Base-by-base conservation (phyloP, 352 stramenopile species). In the Phytophthora macrochlamydospora region DNA sequence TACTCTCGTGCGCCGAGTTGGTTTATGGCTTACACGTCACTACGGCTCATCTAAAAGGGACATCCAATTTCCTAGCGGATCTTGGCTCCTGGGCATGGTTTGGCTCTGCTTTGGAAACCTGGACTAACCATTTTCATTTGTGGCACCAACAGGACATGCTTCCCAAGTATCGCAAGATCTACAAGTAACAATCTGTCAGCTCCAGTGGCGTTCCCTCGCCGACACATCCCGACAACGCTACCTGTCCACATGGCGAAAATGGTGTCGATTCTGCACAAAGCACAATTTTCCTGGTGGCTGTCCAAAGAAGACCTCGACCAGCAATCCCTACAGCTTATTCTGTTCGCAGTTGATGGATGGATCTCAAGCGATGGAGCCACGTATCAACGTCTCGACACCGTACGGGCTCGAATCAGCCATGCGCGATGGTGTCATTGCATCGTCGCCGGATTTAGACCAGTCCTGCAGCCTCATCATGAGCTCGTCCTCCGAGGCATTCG, bases 351-450 rank as follows among this genome's bases (percentile, higher is more conserved):
- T 68, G 14, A 30, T 4, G 31, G 37, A 33, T 62, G 60, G 45
- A 51, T 24, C 18, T 24, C 44, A 50, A 50, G 12, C 24, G 44
- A 24, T 14, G 44, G n/a, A 7, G 12, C 14, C 24, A 24, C 14
- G 5, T 14, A 7, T 30, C 44, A 14, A 50, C 5, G 44, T 18
- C n/a, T 31, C n/a, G 44, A 50, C 5, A 50, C 59, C 59, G 37
- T 67, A 42, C 59, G 32, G 58, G 13, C 59, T 32, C 60, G 60
- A 28, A 18, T 67, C 28, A 67, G 59, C 59, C 59, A 67, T 45
- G 48, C 60, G 32, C 4, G 29, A 14, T 67, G 59, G 59, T 40
- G 58, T 67, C 59, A 67, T 67, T 42, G 33, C 29, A n/a, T 61
- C 42, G 7, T 13, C 11, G 29, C 1, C n/a, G 50, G 50, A 1